Conservation (phyloP, 2,329 filamentous ascomycete species). For the Talaromyces sp. region DNA sequence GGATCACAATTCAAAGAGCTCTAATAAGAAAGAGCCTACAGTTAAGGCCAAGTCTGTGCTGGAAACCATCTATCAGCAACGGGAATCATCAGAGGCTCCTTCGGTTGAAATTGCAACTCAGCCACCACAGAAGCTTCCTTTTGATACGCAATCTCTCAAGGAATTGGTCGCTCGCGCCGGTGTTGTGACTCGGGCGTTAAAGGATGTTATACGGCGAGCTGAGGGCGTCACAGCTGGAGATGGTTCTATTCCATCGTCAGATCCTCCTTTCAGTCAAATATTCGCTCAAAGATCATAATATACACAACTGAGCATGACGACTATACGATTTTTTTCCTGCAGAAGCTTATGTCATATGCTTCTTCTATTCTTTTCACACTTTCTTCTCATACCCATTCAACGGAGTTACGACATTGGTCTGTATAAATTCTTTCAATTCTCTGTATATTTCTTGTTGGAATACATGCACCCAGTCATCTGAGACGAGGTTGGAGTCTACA, state of each 20-base stretch:
- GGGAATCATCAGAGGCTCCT: slow-evolving; percentile 32
- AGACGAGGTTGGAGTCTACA: slow-evolving; percentile 9
- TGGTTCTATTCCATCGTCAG: slow-evolving; percentile 30
- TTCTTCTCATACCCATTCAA: background rate
- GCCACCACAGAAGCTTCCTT: slow-evolving; percentile 55
- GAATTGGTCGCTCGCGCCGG: slow-evolving; percentile 56
- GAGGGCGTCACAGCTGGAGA: slow-evolving; percentile 42
- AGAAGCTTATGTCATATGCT: background rate
- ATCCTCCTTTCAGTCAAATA: slow-evolving; percentile 49
- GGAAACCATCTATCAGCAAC: slow-evolving; percentile 56
- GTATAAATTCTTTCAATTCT: slow-evolving; percentile 10
- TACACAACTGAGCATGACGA: background rate
- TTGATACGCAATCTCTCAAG: slow-evolving; percentile 62
- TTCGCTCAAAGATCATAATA: slow-evolving; percentile 35
- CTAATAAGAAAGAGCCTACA: slow-evolving; percentile 54
- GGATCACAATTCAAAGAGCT: slow-evolving; percentile 30
- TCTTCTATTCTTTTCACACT: background rate
- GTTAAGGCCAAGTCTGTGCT: slow-evolving; percentile 61
- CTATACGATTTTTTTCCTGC: background rate
- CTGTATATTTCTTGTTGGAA: slow-evolving; percentile 14
- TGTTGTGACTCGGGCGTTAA: slow-evolving; percentile 48
- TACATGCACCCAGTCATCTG: slow-evolving; percentile 6
- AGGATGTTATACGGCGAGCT: slow-evolving; percentile 49
- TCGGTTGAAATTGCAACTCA: slow-evolving; percentile 27
- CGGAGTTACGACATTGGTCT: background rate